Evolutionary conservation across 495 filamentous ascomycete genomes (phyloP).

Genomic region (Gamarada debralockiae): DNA sequence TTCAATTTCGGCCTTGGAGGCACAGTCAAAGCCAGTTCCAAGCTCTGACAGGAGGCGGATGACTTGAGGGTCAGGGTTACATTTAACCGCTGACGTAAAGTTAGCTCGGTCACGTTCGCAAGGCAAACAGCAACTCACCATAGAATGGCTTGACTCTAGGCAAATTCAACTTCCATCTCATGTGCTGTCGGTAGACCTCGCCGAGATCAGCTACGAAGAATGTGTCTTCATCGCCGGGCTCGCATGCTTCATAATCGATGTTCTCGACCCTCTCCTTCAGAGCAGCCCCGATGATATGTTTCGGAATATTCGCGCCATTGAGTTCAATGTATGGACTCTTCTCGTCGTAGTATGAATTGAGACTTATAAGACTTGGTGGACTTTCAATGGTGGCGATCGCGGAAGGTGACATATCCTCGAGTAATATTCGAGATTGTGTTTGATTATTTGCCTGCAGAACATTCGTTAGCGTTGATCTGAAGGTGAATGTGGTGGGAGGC

Average conservation of each 20-base stretch:
- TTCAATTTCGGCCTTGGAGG: slow-evolving; percentile 95
- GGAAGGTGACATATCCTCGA: slow-evolving; percentile 71
- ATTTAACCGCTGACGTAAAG: slow-evolving; percentile 77
- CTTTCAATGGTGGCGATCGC: slow-evolving; percentile 52
- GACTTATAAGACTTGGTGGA: slow-evolving; percentile 19
- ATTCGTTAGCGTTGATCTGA: neutral
- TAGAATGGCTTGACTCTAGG: slow-evolving; percentile 94
- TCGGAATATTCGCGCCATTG: slow-evolving; percentile 36
- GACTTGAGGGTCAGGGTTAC: slow-evolving; percentile 90
- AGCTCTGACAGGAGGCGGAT: slow-evolving; percentile 80
- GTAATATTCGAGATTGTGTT: slow-evolving; percentile 11
- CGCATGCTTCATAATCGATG: slow-evolving; percentile 82
- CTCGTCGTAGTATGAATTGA: slow-evolving; percentile 23
- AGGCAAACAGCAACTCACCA: slow-evolving; percentile 53
- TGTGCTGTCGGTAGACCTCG: slow-evolving; percentile 96
- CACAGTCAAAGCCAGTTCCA: slow-evolving; percentile 96
- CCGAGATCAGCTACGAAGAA: slow-evolving; percentile 99
- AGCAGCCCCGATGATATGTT: slow-evolving; percentile 69
- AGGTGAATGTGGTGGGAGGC: neutral
- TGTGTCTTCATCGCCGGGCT: slow-evolving; percentile 87
- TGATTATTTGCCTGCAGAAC: neutral
- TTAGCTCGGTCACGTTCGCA: slow-evolving; percentile 22
- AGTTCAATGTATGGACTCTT: slow-evolving; percentile 21
- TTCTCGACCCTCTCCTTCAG: slow-evolving; percentile 75
- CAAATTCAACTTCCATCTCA: slow-evolving; percentile 96